Percentiles rank a stretch among this genome's conserved stretches.
phyloP scores from a whole-genome alignment of 1,139 yeast species.

The Candida sojae region DNA sequence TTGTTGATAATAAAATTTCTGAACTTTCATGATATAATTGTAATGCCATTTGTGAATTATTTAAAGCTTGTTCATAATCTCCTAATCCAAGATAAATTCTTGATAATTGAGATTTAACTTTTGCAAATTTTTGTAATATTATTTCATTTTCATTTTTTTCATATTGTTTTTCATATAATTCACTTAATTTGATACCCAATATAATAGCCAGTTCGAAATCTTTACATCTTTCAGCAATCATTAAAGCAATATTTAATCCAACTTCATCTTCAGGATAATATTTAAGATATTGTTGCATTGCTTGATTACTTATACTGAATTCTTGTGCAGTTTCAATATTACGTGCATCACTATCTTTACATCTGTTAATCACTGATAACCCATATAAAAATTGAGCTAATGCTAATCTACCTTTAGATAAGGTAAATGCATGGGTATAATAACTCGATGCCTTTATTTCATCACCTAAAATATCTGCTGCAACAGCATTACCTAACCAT shows the following conservation, averaged over 20 bases:
- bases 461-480: conserved; percentile 63
- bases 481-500: conserved; percentile 86
- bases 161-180: conserved; percentile 55
- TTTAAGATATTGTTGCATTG: conserved; percentile 71
- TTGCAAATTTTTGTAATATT: conserved; percentile 52
- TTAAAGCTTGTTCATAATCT: conserved; percentile 59
- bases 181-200: conserved; percentile 49
- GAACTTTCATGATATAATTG: conserved; percentile 31
- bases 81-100: conserved; percentile 65
- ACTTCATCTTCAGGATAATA: conserved; percentile 62
- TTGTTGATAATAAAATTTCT: conserved; percentile 50
- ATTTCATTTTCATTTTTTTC: conserved; percentile 55
- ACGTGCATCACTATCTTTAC: conserved; percentile 47
- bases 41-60: conserved; percentile 57
- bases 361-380: conserved; percentile 49
- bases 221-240: conserved; percentile 71
- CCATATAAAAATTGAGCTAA: conserved; percentile 75
- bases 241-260: conserved; percentile 61
- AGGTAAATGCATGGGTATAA: conserved; percentile 74
- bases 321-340: conserved; percentile 65
- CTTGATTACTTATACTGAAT: conserved; percentile 65
- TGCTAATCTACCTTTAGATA: conserved; percentile 76
- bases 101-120: conserved; percentile 68
- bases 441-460: conserved; percentile 50
- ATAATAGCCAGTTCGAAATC: conserved; percentile 56